Evolutionary conservation across 495 filamentous ascomycete species (phyloP).

Genomic region (Aspergillus bertholletiae): DNA sequence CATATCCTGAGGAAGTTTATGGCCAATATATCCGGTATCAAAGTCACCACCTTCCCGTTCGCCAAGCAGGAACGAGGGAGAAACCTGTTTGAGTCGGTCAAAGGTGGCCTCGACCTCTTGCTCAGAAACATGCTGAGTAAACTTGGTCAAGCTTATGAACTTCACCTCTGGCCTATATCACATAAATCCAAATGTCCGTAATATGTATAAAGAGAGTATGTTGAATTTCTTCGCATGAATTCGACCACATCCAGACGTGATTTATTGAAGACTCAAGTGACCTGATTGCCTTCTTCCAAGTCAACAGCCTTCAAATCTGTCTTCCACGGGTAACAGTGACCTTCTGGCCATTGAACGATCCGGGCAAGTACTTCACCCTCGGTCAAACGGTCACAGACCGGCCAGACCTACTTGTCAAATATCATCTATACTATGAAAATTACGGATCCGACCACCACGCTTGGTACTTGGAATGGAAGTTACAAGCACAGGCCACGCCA

Average conservation of each 20-base stretch:
- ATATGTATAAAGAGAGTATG: no score
- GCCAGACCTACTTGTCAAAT: slow-evolving; percentile 14
- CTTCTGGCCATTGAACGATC: slow-evolving; percentile 11
- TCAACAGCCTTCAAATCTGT: slow-evolving; percentile 6
- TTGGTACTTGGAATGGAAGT: slow-evolving; percentile 21
- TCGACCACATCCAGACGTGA: not conserved
- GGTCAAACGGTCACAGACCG: slow-evolving; percentile 12
- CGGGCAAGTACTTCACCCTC: slow-evolving; percentile 8
- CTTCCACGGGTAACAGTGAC: slow-evolving; percentile 2
- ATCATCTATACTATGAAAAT: slow-evolving; percentile 18
- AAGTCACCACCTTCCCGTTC: no score
- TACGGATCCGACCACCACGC: slow-evolving; percentile 17
- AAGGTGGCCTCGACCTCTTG: no score
- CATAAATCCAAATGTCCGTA: no score
- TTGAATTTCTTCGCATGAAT: no score
- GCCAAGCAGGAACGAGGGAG: no score
- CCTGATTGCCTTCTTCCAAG: slow-evolving; percentile 13
- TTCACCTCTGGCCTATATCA: no score
- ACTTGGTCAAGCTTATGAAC: no score
- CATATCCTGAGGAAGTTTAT: no score
- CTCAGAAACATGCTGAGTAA: no score
- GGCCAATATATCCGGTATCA: no score
- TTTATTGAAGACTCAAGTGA: slow-evolving; percentile 9
- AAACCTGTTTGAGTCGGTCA: no score
- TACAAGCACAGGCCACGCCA: slow-evolving; percentile 5